Conservation (phyloP, 2,329 filamentous ascomycete genomes). For the Bipolaris victoriae region DNA sequence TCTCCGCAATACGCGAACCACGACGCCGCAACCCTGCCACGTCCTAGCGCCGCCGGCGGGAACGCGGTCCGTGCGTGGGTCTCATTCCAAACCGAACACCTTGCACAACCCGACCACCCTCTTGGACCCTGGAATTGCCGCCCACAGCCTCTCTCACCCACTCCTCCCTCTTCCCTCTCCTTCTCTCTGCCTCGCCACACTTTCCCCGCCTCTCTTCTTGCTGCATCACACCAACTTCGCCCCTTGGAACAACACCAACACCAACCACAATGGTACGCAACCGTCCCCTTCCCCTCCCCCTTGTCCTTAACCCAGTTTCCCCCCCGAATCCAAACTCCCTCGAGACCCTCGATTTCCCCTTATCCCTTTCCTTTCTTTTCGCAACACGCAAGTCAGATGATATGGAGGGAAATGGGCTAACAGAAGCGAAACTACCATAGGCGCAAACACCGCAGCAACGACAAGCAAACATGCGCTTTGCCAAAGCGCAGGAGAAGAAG, state of each 20-base stretch:
- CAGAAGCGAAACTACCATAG: slow-evolving; percentile 50
- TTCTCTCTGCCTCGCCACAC: neutral
- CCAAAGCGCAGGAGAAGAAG: slow-evolving; percentile 72
- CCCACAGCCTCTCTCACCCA: neutral
- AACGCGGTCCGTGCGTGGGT: slow-evolving; percentile 24
- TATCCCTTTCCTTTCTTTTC: neutral
- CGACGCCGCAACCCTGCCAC: slow-evolving; percentile 2
- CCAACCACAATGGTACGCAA: neutral
- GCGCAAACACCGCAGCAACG: slow-evolving; percentile 86
- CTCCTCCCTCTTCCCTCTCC: neutral
- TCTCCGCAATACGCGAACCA: slow-evolving; percentile 22
- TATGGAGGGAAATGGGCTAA: neutral
- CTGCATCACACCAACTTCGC: neutral
- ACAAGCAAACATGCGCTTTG: slow-evolving; percentile 79
- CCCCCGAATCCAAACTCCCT: neutral
- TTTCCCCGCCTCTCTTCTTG: neutral
- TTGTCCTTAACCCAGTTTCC: neutral
- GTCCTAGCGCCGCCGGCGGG: neutral
- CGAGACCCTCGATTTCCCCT: neutral
- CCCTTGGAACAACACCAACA: neutral
- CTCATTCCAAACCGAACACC: slow-evolving; percentile 22
- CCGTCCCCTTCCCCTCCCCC: neutral
- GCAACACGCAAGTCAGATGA: too few species aligned
- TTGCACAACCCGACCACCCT: slow-evolving; percentile 11
- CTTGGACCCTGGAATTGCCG: neutral